These are phyloP conservation scores for Rhynchosporium agropyri DNA, from an alignment of 2,329 filamentous ascomycete genomes.

Conservation along the genomic window DNA sequence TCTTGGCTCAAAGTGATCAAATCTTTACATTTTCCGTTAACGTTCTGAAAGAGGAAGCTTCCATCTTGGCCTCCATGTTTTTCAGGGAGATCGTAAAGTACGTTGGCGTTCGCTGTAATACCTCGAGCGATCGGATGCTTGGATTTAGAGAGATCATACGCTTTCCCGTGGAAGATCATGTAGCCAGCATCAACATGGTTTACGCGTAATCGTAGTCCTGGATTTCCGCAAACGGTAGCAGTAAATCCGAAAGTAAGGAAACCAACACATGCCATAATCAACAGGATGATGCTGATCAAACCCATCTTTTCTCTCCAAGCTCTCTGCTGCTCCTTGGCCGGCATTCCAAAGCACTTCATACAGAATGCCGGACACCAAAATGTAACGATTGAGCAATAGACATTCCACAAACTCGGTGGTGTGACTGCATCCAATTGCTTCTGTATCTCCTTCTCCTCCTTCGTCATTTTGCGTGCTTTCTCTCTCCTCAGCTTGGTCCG, in stretches of 20 bases:
- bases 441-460: constrained; percentile 58
- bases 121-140: constrained; percentile 79
- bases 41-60: constrained; percentile 97
- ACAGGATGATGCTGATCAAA: constrained; percentile 86
- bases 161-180: constrained; percentile 95
- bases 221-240: constrained; percentile 76
- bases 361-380: constrained; percentile 92
- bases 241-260: constrained; percentile 98
- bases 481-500: constrained; percentile 44
- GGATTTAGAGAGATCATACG: constrained; percentile 80
- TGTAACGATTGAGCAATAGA: constrained; percentile 91
- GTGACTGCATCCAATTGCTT: constrained; percentile 66
- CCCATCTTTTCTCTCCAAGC: constrained; percentile 99
- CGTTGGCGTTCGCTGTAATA: constrained; percentile 73
- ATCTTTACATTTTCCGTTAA: constrained; percentile 94
- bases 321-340: constrained; percentile 80
- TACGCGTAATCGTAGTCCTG: constrained; percentile 70
- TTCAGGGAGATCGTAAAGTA: constrained; percentile 82
- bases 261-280: constrained; percentile 86
- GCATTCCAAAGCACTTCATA: constrained; percentile 82
- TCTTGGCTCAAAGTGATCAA: constrained; percentile 72
- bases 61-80: constrained; percentile 88
- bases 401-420: constrained; percentile 89
- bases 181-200: constrained; percentile 82
- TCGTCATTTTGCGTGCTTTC: constrained; percentile 65